Base-by-base conservation (phyloP, 768 basidiomycete genomes). In the Pleurotus sapidus region DNA sequence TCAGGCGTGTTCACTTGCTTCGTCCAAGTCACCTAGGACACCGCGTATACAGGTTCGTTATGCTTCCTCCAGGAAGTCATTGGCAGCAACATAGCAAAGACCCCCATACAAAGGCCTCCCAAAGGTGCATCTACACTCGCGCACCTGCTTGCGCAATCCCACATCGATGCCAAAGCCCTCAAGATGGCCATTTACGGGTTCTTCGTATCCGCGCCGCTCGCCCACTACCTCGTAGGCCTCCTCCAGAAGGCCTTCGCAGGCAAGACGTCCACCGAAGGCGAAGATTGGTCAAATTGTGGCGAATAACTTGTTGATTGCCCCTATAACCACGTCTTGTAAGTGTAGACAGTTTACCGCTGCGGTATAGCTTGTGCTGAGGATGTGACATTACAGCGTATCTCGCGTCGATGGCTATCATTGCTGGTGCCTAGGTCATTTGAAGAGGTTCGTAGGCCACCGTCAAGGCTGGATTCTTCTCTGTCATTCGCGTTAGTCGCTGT, bases 111-210 rank as follows among this genome's bases (percentile, higher is more conserved):
- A 46, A 70, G 70, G 39, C 74, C 81, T 6, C 60, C 79, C 34
- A 84, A 84, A 60, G 73, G 84, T 74, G 81, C 84, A 1, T 77
- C 88, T 2, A 60, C 75, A 20, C 65, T 84, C 60, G 64, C 77
- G 51, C 84, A 81, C 61, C 66, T 74, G 15, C 79, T 89, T 48
- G 84, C 82, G 4, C 74, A 70, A 47, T 74, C 74, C 4, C 85
- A 89, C 67, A 70, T 93, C 51, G 78, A 91, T 67, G 57, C 74
- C 59, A 88, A 86, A 64, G 90, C 93, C 5, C 56, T 89, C 64
- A 93, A 95, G 71, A 92, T 95, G 87, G 89, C 84, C 0, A 49
- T 88, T 18, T 94, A 93, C 66, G 93, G 93, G 59, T 84, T 89
- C 73, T 77, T 89, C 62, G 80, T 95, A 40, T 91, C 91, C 11